Base-by-base conservation (phyloP, 257 asterid genomes). In the Sherardia arvensis region DNA sequence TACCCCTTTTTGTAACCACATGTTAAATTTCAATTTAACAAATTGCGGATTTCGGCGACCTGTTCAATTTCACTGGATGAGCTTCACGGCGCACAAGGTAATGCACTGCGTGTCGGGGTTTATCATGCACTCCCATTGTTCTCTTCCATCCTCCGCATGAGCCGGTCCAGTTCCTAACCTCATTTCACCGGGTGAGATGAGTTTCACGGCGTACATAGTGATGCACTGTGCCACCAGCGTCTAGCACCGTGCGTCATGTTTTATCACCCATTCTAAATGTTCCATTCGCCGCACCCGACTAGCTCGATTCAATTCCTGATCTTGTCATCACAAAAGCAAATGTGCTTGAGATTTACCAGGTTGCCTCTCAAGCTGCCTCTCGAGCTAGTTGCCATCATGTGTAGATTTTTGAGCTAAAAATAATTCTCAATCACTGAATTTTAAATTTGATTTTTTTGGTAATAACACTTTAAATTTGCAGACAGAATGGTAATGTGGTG, bases 401-500 rank as follows among this genome's bases (percentile, higher is more conserved):
- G 98, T 91, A 64, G 18, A n/a, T 2, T 53, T 61, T 9, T 7
- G 10, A 34, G 12, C 1, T 1, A 15, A 5, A 21, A 32, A 57
- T 23, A 30, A 20, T 12, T 5, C 30, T 21, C 30, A 33, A 34
- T 59, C 21, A 20, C 34, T 1, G 22, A 58, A 5, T 29, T 0
- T 30, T 8, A 23, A 49, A 17, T 59, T 18, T 32, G 12, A n/a
- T n/a, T 32, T 59, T 59, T 34, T 6, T 8, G 12, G 33, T 18
- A 33, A 7, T 60, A 14, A 23, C 34, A 17, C 21, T 33, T 60
- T 60, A 2, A 30, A 6, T 8, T 18, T 33, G n/a, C 20, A 91
- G 98, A 84, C 78, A 89, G 86, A 95, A 92, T 67, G 98, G 97
- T 57, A 92, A 92, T 79, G 91, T 92, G 75, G 95, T 88, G 80